These are phyloP conservation scores for Neurospora sp. DNA, from an alignment of 495 filamentous ascomycete species.

Conservation along the genomic window DNA sequence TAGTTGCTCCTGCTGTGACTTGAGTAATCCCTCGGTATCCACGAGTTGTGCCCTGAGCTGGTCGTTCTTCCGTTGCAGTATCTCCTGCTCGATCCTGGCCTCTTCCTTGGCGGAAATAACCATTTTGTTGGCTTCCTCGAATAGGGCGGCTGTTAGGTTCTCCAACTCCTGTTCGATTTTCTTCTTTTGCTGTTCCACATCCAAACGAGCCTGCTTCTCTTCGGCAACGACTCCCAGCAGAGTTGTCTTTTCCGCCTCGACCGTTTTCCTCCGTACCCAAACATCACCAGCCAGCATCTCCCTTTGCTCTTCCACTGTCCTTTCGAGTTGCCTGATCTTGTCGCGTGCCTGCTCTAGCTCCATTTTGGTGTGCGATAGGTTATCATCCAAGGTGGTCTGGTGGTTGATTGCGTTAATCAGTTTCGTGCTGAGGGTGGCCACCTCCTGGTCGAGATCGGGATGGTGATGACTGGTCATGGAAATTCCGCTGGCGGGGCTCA, in stretches of 20 bases:
- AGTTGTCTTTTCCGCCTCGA: slow-evolving; percentile 32
- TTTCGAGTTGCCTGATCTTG: slow-evolving; percentile 58
- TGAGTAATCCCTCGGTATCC: slow-evolving; percentile 67
- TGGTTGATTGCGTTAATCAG: slow-evolving; percentile 95
- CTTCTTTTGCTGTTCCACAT: slow-evolving; percentile 59
- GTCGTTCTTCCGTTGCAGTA: slow-evolving; percentile 25
- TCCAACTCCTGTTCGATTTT: slow-evolving; percentile 75
- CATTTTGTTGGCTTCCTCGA: slow-evolving; percentile 97
- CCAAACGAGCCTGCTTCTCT: slow-evolving; percentile 57
- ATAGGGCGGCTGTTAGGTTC: slow-evolving; percentile 76
- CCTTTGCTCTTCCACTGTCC: slow-evolving; percentile 32
- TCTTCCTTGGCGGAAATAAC: slow-evolving; percentile 53
- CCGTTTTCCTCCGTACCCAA: slow-evolving; percentile 48
- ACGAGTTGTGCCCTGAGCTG: slow-evolving; percentile 40
- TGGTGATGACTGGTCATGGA: slow-evolving; percentile 32
- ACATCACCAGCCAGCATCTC: slow-evolving; percentile 59
- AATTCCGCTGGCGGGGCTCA: slow-evolving; percentile 23
- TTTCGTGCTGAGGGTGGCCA: slow-evolving; percentile 86
- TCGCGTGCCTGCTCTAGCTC: slow-evolving; percentile 69
- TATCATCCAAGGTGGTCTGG: slow-evolving; percentile 88
- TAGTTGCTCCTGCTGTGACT: slow-evolving; percentile 87
- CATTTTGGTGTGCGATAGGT: slow-evolving; percentile 67
- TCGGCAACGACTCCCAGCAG: slow-evolving; percentile 40
- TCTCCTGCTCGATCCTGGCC: slow-evolving; percentile 25
- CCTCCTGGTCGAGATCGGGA: slow-evolving; percentile 77